A percentile compares a stretch with the other conserved stretches of the same genome.
Evolutionary conservation across 148 eudicot species (phyloP).

Genomic region (Oxyria digyna): DNA sequence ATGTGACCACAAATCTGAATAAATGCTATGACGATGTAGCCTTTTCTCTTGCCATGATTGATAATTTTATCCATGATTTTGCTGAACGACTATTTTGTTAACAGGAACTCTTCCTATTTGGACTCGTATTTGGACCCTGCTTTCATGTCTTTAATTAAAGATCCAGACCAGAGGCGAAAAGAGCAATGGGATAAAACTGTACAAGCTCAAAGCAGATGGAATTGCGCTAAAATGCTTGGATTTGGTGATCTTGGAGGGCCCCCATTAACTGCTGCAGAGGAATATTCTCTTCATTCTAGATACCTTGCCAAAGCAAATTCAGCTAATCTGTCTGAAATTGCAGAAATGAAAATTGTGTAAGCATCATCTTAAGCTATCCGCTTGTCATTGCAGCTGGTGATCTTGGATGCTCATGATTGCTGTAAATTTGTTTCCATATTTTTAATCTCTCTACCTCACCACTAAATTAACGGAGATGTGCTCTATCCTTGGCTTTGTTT

Average conservation of each 20-base stretch:
- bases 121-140: conserved; percentile 94
- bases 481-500: too few species aligned
- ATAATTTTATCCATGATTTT: background rate
- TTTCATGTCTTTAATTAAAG: conserved; percentile 92
- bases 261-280: conserved; percentile 89
- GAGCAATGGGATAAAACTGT: conserved; percentile 97
- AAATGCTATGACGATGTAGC: background rate
- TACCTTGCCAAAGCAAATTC: conserved; percentile 93
- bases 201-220: conserved; percentile 70
- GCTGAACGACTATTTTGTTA: background rate
- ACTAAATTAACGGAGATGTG: too few species aligned
- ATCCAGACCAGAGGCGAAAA: conserved; percentile 83
- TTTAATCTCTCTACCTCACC: too few species aligned
- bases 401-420: too few species aligned
- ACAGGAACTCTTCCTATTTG: conserved; percentile 77
- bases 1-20: background rate
- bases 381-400: background rate
- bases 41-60: background rate
- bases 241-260: conserved; percentile 81
- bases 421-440: too few species aligned
- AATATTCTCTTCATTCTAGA: conserved; percentile 93
- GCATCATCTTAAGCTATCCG: conserved; percentile 17
- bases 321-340: conserved; percentile 81
- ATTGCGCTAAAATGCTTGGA: conserved; percentile 72
- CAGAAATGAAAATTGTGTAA: conserved; percentile 99